Evolutionary conservation across 352 stramenopile genomes (phyloP), one percentile per base, ranked within the genome.

Genomic region (Phytophthora fragariaefolia): DNA sequence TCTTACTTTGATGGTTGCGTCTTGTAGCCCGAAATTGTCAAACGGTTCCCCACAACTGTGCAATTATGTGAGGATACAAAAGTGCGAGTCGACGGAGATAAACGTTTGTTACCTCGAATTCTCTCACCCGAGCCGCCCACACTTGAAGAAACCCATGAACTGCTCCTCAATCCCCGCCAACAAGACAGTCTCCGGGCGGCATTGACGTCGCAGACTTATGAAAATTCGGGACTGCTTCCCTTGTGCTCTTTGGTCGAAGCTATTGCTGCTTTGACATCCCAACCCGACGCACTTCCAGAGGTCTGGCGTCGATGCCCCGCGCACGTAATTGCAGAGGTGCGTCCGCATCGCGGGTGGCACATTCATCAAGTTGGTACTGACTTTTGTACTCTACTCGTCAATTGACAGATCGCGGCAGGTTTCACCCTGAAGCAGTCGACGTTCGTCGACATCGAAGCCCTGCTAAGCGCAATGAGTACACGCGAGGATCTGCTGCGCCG

Each of bases 31-130:
- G 69, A 77, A 22, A 45, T 75, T 24, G 53, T 77, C n/a, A 73
- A 88, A 43, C 79, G 83, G 6, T 91, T 90, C 62, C 82, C 83
- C 10, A 51, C 69, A 30, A 89, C 77, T 7, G 30, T 69, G n/a
- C 80, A 91, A 22, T 63, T 92, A 17, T 58, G 69, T 48, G 69
- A 88, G 62, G 86, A 94, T 56, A 89, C 79, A 12, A 43, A 80
- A 17, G 77, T 89, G 13, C 58, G 40, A 1, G 60, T 92, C 9
- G 58, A 91, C 59, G 22, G 20, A 26, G 32, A 53, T 3, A 59
- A 30, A 47, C 79, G 84, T 0, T 74, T 94, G 27, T 34, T 90
- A 2, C 58, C 66, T 12, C 66, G 34, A 18, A 23, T 62, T 24
- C 42, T 63, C 0, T 53, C 78, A 15, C 73, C 84, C 34, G 64